Percentiles rank a stretch among this genome's conserved stretches.
These are phyloP conservation scores for Castanea mollissima DNA, from an alignment of 306 rosid species.

Conservation along the genomic window DNA sequence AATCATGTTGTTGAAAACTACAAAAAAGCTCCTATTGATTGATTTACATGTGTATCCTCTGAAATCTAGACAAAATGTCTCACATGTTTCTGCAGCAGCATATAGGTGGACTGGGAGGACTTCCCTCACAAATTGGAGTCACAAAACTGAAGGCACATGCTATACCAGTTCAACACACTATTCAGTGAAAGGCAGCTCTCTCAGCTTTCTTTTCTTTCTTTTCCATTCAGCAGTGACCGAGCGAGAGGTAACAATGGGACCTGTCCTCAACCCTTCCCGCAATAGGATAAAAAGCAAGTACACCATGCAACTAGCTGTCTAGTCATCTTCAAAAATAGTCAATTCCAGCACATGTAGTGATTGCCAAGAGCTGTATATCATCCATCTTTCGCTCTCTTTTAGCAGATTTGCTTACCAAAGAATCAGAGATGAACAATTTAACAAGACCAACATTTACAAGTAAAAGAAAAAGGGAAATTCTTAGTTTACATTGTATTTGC, in stretches of 20 bases:
- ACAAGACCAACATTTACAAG: no score
- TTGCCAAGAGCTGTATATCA: constrained; percentile 20
- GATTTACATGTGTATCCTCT: background rate
- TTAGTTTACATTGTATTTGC: no score
- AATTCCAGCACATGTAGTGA: constrained; percentile 23
- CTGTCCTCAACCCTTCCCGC: constrained; percentile 38
- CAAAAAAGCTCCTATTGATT: no score
- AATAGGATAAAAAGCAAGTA: constrained; percentile 35
- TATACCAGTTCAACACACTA: constrained; percentile 30
- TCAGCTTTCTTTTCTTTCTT: constrained; percentile 38
- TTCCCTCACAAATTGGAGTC: constrained; percentile 37
- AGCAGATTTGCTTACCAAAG: background rate
- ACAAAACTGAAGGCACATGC: constrained; percentile 25
- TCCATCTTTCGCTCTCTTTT: constrained; percentile 10
- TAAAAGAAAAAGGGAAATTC: no score
- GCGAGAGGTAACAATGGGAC: constrained; percentile 37
- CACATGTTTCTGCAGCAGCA: constrained; percentile 19
- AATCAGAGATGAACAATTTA: no score
- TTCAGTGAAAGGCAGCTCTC: constrained; percentile 37
- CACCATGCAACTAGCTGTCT: constrained; percentile 24
- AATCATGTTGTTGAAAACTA: background rate
- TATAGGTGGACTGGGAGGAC: constrained; percentile 16
- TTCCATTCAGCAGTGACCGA: constrained; percentile 44
- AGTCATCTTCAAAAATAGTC: constrained; percentile 34
- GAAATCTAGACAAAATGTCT: background rate